Percentiles rank a stretch among this genome's conserved stretches.
These are phyloP conservation scores for Exobasidium rhododendri DNA, from an alignment of 1,284 basidiomycete genomes.

Conservation along the genomic window DNA sequence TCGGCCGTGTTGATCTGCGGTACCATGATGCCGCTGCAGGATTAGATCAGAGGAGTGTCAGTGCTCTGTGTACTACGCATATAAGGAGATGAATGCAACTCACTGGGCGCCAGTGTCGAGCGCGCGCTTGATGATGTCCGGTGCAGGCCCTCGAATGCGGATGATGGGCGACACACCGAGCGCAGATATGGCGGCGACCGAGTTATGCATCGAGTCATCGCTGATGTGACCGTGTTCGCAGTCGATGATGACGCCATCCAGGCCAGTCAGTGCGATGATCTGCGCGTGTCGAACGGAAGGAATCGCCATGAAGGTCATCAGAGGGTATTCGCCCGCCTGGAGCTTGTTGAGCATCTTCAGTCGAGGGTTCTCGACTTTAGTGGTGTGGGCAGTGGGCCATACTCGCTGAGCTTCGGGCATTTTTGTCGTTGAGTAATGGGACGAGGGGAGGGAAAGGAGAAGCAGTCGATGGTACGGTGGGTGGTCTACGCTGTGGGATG, in stretches of 20 bases:
- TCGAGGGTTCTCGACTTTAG: neutral
- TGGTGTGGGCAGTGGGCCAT: neutral
- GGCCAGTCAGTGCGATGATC: slow-evolving; percentile 1
- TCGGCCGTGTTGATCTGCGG: slow-evolving; percentile 3
- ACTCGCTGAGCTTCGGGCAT: neutral
- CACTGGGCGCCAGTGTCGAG: slow-evolving; percentile 2
- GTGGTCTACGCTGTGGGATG: too few species aligned
- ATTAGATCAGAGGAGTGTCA: neutral
- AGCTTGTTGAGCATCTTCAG: slow-evolving; percentile 3
- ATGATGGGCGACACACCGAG: slow-evolving; percentile 2
- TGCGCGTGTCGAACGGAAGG: neutral
- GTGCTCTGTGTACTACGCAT: neutral
- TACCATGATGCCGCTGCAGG: neutral
- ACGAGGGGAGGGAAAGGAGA: too few species aligned
- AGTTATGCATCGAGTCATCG: slow-evolving; percentile 1
- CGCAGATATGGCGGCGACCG: slow-evolving; percentile 1
- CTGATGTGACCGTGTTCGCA: slow-evolving; percentile 5
- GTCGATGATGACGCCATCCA: slow-evolving; percentile 4
- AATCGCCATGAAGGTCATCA: slow-evolving; percentile 3
- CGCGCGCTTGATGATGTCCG: slow-evolving; percentile 2
- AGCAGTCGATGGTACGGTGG: too few species aligned
- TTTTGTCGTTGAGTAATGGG: neutral
- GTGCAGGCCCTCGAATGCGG: neutral
- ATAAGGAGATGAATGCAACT: neutral
- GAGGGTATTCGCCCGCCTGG: neutral